Base-by-base conservation (phyloP, 1,284 basidiomycete species). In the Mycosarcoma mackinlayi region DNA sequence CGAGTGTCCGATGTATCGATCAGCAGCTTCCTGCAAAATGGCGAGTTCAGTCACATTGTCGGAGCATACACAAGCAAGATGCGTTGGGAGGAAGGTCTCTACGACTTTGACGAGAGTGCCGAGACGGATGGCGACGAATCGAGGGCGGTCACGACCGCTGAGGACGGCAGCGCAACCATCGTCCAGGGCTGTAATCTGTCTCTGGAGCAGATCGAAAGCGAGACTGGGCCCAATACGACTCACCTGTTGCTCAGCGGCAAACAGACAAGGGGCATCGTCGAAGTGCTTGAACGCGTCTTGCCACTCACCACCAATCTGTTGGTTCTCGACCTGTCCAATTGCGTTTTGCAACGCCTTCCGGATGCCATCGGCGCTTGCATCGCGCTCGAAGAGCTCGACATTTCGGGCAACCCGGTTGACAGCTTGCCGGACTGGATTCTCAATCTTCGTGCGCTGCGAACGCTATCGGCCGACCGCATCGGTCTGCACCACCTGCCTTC, bases 331-430 rank as follows among this genome's bases (percentile, higher is more conserved):
- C 42, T 80, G 27, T 83, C 83, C 24, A 87, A 89, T 73, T 95
- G 94, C 83, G 89, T 90, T 68, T 87, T 98, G 34, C 87, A 88
- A 33, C 88, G 89, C 24, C 85, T 98, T 39, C 94, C 95, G 3
- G 88, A 89, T 5, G 87, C 89, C 14, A 87, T 98, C 39, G 87
- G 88, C 21, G 84, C 88, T 21, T 97, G 94, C 83, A 85, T 86
- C 56, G 87, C 86, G 70, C 88, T 98, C 35, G 94, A 98, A 82
- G 96, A 98, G 84, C 87, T 98, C 52, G 96, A 98, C 81, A 87
- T 98, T 50, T 92, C 92, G 13, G 89, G 88, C 53, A 98, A 98
- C 83, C 91, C 91, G 1, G 86, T 98, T 40, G 88, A 64, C 3
- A 60, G 19, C 28, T 37, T 64, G 23, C 51, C 67, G 1, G 51